A percentile compares a stretch with the other conserved stretches of the same genome.
Conservation (phyloP, 1,284 basidiomycete genomes). For the Sporisorium graminicola region DNA sequence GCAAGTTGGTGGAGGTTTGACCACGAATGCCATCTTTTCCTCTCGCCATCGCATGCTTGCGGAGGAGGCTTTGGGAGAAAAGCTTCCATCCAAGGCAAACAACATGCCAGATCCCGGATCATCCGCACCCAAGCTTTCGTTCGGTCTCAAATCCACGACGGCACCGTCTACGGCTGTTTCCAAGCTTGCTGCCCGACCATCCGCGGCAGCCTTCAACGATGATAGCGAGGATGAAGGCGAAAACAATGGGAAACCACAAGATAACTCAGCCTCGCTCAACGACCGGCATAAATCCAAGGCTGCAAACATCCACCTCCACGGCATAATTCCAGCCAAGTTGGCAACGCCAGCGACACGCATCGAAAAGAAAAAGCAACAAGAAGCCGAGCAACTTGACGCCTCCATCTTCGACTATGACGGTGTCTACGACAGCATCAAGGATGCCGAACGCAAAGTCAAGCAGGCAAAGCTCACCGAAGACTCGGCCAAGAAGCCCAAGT, state of each 20-base stretch:
- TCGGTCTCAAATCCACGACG: constrained; percentile 44
- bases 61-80: not conserved
- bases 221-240: constrained; percentile 33
- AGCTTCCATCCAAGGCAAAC: not conserved
- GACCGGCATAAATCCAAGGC: constrained; percentile 3
- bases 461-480: constrained; percentile 77
- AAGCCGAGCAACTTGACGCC: constrained; percentile 82
- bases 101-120: constrained; percentile 23
- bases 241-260: constrained; percentile 2
- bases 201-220: constrained; percentile 36
- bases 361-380: constrained; percentile 63
- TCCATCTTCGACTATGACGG: constrained; percentile 96
- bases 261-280: not conserved
- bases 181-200: constrained; percentile 13
- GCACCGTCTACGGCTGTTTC: not conserved
- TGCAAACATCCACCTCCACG: constrained; percentile 8
- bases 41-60: constrained; percentile 6
- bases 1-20: constrained; percentile 1
- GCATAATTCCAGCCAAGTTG: constrained; percentile 23
- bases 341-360: constrained; percentile 51
- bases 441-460: constrained; percentile 77
- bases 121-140: constrained; percentile 44
- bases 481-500: constrained; percentile 81
- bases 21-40: constrained; percentile 1
- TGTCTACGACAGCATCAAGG: constrained; percentile 95